Base-by-base conservation (phyloP, 768 basidiomycete genomes). In the Russula griseocarnosa region DNA sequence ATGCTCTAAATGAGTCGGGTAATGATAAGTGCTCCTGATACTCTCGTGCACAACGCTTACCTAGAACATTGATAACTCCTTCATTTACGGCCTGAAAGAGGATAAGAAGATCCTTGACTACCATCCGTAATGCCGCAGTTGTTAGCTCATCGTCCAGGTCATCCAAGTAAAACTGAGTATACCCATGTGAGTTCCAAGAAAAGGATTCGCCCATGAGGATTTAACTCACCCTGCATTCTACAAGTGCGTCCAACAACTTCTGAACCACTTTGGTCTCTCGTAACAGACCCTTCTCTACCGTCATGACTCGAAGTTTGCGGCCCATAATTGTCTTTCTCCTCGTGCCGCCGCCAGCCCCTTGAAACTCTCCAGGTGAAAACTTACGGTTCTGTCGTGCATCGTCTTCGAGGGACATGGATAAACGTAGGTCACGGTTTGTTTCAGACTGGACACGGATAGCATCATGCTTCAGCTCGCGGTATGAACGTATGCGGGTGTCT, bases 51-150 rank as follows among this genome's bases (percentile, higher is more conserved):
- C 28, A 74, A 72, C 11, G 73, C 74, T 76, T 76, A 83, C 86
- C 94, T 51, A 90, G 78, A 40, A 89, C 84, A 69, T 90, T 90
- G 70, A 88, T 86, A 20, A 89, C 92, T 46, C 95, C 97, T 72
- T 99, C 97, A 69, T 99, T 99, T 47, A 93, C 89, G 2, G 94
- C 94, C 72, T 97, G 94, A 73, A 98, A 98, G 20, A 98, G 79
- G 60, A 98, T 91, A 58, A 98, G 82, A 3, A 98, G 83, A 73
- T 99, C 97, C 72, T 98, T 98, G 69, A 97, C 91, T 32, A 98
- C 81, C 89, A 99, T 92, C 49, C 92, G 82, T 57, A 98, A 79
- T 3, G 96, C 92, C 3, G 88, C 85, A 56, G 91, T 87, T 0
- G 88, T 92, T 46, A 98, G 81, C 71, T 96, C 92, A 71, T 98